A percentile compares a stretch with the other conserved stretches of the same genome.
Conservation (phyloP, 371 early-diverging fungal species). For the Syncephalastrum sp. region DNA sequence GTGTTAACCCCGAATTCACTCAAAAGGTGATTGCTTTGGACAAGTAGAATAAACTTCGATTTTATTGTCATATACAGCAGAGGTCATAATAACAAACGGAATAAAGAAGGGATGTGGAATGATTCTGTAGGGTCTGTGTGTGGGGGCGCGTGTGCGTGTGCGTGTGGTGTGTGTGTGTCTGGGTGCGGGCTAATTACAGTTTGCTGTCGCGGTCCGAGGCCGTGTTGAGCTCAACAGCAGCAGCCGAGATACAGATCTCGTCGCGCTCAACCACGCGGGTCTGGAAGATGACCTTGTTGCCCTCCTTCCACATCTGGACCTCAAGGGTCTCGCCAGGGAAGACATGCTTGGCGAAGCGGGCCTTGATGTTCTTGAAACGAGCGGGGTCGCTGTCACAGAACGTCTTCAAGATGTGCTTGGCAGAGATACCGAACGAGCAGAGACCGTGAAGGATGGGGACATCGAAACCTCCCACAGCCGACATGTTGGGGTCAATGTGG, state of each 20-base stretch:
- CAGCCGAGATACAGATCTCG: conserved; percentile 81
- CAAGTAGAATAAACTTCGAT: background rate
- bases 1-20: no score
- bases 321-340: conserved; percentile 97
- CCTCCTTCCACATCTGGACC: conserved; percentile 95
- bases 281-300: conserved; percentile 86
- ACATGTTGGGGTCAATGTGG: conserved; percentile 96
- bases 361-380: conserved; percentile 84
- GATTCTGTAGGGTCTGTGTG: background rate
- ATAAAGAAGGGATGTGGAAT: no score
- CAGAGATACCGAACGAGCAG: conserved; percentile 89
- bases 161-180: no score
- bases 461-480: conserved; percentile 91
- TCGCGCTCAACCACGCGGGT: conserved; percentile 91
- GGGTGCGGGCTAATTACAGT: conserved; percentile 22
- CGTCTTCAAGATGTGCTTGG: conserved; percentile 80
- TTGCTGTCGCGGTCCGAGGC: conserved; percentile 40
- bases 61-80: no score
- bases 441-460: conserved; percentile 96
- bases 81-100: no score
- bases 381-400: conserved; percentile 73
- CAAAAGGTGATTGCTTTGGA: no score
- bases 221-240: conserved; percentile 73
- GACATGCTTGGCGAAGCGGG: conserved; percentile 87
- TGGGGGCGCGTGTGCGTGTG: background rate